Evolutionary conservation across 129 eudicot genomes (phyloP).

Genomic region (Glebionis coronaria): DNA sequence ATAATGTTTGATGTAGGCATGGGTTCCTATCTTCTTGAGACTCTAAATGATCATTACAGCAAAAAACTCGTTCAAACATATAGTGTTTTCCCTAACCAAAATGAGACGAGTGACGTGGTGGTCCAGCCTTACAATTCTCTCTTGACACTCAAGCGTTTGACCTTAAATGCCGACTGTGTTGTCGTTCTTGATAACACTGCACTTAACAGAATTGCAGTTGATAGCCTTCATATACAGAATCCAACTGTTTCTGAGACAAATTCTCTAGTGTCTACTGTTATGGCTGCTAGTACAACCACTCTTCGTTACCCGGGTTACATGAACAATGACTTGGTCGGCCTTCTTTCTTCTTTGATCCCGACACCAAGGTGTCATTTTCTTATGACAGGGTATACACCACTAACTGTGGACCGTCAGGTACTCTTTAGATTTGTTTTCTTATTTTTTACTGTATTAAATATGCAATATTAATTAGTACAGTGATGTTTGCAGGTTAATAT

Average conservation of each 20-base stretch:
- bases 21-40: slow-evolving; percentile 90
- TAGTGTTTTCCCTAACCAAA: slow-evolving; percentile 89
- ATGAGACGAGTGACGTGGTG: slow-evolving; percentile 92
- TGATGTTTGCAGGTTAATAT: slow-evolving; percentile 68
- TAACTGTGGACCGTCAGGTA: slow-evolving; percentile 92
- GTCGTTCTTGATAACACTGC: slow-evolving; percentile 97
- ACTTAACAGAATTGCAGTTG: slow-evolving; percentile 89
- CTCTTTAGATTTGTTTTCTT: not conserved
- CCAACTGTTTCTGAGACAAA: slow-evolving; percentile 86
- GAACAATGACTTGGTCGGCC: slow-evolving; percentile 96
- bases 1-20: slow-evolving; percentile 44
- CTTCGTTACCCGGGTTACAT: slow-evolving; percentile 89
- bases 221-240: slow-evolving; percentile 78
- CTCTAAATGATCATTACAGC: slow-evolving; percentile 83
- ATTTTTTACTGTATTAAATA: not conserved
- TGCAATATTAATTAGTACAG: not conserved
- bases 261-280: slow-evolving; percentile 87
- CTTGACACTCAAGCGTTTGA: slow-evolving; percentile 79
- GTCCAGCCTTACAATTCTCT: slow-evolving; percentile 95
- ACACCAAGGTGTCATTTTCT: slow-evolving; percentile 95
- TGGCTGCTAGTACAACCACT: slow-evolving; percentile 98
- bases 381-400: slow-evolving; percentile 91
- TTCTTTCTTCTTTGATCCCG: slow-evolving; percentile 90
- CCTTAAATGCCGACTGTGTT: slow-evolving; percentile 92
- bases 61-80: slow-evolving; percentile 85